Evolutionary conservation across 2,329 filamentous ascomycete genomes (phyloP).

Genomic region (Nigrospora sphaerica): DNA sequence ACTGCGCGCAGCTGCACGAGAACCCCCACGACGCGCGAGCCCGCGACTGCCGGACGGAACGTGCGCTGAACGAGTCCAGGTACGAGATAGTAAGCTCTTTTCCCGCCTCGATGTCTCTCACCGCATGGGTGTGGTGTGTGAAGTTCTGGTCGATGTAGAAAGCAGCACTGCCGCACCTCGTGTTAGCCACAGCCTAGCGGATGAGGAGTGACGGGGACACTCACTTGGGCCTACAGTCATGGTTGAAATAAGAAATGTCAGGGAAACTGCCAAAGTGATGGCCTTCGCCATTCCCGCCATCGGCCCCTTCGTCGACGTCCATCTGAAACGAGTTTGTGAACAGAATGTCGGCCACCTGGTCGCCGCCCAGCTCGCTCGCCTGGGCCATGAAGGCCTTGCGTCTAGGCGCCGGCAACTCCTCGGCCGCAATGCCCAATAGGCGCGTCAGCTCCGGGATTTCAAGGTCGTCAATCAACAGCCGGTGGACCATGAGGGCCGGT

Average conservation of each 20-base stretch:
- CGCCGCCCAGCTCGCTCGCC: slow-evolving; percentile 13
- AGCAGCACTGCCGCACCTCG: slow-evolving; percentile 14
- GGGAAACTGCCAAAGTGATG: slow-evolving; percentile 23
- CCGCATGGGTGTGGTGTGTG: slow-evolving; percentile 30
- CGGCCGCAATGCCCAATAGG: slow-evolving; percentile 13
- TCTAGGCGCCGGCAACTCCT: slow-evolving; percentile 8
- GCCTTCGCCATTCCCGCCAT: slow-evolving; percentile 2
- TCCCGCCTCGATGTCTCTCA: slow-evolving; percentile 20
- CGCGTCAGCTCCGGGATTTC: slow-evolving; percentile 7
- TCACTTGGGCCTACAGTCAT: slow-evolving; percentile 32
- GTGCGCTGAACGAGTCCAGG: slow-evolving; percentile 25
- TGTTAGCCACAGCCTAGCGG: neutral
- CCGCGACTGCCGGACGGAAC: slow-evolving; percentile 18
- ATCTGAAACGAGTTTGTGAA: slow-evolving; percentile 19
- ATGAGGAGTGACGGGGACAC: neutral
- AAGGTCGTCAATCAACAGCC: slow-evolving; percentile 11
- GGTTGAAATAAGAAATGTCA: slow-evolving; percentile 30
- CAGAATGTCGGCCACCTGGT: slow-evolving; percentile 14
- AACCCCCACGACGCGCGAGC: slow-evolving; percentile 29
- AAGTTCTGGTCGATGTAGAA: slow-evolving; percentile 26
- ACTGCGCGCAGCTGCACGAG: slow-evolving; percentile 28
- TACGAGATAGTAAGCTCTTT: slow-evolving; percentile 36
- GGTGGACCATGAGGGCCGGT: slow-evolving; percentile 15
- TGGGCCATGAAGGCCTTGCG: slow-evolving; percentile 12
- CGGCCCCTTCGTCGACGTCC: neutral